Base-by-base conservation (phyloP, 2,329 filamentous ascomycete species). In the Claviceps sp. region DNA sequence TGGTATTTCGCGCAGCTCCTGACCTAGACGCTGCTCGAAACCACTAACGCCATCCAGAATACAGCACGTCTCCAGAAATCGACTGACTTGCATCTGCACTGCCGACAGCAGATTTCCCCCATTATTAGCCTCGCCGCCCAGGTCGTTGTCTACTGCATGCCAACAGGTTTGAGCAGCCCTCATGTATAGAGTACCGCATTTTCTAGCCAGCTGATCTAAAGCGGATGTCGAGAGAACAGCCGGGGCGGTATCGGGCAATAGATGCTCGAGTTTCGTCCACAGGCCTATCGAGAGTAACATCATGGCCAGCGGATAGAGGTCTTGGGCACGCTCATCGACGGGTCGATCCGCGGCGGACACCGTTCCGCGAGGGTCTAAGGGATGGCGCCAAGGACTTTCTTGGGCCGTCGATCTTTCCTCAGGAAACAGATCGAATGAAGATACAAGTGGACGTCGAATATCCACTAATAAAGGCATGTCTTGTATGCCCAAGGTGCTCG, bases 131-230 rank as follows among this genome's bases (percentile, higher is more conserved):
- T 66, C 65, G 1, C 74, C 76, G 0, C 69, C 65, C 7, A 80
- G 65, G 53, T 81, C 78, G 41, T 78, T 73, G 48, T 89, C 84
- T 2, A 84, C 81, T n/a, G 84, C 82, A 53, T 74, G 74, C 73
- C 85, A 82, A 59, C 85, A 89, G 3, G 79, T 75, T 61, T 85
- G 78, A 2, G 88, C 85, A 0, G 84, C 85, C 61, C 82, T 84
- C 76, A 82, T 84, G 65, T 89, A 91, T 0, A 85, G 73, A 7
- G 80, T 85, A 14, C 86, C 85, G 58, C 86, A 89, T 61, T 80
- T 79, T 3, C 80, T 77, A 0, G 81, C 76, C 1, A 89, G 69
- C 56, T 80, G 78, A 1, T 81, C 74, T 2, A 87, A 67, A 0
- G 80, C 74, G 30, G 82, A 77, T 55, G 82, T 78, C 0, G 78